These are phyloP conservation scores for Calendula officinalis DNA, from an alignment of 129 eudicot species.

Conservation along the genomic window DNA sequence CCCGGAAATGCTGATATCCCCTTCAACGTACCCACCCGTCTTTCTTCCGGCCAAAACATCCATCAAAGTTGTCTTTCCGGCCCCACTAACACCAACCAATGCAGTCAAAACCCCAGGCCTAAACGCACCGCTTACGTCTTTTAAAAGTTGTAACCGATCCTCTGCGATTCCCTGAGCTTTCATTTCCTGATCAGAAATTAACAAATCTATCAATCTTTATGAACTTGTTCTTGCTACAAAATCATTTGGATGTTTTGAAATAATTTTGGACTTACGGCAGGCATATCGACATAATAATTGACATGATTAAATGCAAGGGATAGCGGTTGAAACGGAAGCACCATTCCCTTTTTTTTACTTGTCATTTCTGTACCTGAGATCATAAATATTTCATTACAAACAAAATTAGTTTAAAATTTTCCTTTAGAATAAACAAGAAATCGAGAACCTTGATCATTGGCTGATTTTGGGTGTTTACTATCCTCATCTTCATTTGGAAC, in stretches of 20 bases:
- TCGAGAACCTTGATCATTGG: conserved; percentile 23
- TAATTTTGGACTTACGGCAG: conserved; percentile 58
- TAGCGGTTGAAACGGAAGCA: conserved; percentile 76
- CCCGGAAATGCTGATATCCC: conserved; percentile 63
- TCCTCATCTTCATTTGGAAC: conserved; percentile 39
- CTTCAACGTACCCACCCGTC: conserved; percentile 73
- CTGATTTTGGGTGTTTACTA: conserved; percentile 14
- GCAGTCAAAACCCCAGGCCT: conserved; percentile 83
- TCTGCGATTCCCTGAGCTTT: conserved; percentile 57
- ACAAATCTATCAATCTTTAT: background rate
- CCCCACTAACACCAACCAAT: conserved; percentile 81
- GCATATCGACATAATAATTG: conserved; percentile 81
- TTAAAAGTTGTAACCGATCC: conserved; percentile 63
- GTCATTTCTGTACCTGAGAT: conserved; percentile 42
- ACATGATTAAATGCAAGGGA: conserved; percentile 76
- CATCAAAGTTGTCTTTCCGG: conserved; percentile 88
- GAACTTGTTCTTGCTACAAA: background rate
- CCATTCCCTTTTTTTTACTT: conserved; percentile 58
- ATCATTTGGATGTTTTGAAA: background rate
- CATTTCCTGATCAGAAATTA: conserved; percentile 71
- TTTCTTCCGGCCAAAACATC: conserved; percentile 87
- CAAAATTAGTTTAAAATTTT: background rate
- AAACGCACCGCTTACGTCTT: conserved; percentile 76
- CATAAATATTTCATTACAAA: conserved; percentile 1
- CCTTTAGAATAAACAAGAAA: conserved; percentile 4